Conservation (phyloP, 371 early-diverging fungal genomes). For the Mucor plumbeus region DNA sequence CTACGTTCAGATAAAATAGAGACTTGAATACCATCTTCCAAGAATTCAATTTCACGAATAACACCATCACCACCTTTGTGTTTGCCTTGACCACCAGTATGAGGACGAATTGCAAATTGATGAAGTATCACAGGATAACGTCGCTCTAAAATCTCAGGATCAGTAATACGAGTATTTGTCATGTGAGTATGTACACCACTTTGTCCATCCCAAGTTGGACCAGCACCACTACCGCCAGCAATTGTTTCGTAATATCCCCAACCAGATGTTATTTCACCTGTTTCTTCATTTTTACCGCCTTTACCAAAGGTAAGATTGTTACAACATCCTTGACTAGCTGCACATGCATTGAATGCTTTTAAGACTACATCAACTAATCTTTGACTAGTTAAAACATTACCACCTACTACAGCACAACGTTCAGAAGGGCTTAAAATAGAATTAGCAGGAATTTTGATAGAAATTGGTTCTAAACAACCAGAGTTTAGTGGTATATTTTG, state of each 20-base stretch:
- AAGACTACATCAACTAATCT: constrained; percentile 92
- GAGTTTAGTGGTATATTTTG: constrained; percentile 94
- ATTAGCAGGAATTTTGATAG: constrained; percentile 76
- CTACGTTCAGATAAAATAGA: constrained; percentile 94
- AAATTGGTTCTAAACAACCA: constrained; percentile 90
- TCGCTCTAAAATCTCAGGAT: constrained; percentile 93
- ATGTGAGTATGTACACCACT: constrained; percentile 86
- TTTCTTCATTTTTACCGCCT: constrained; percentile 60
- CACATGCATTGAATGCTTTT: constrained; percentile 88
- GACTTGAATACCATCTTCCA: constrained; percentile 75
- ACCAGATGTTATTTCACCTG: constrained; percentile 60
- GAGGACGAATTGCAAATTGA: constrained; percentile 78
- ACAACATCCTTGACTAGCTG: constrained; percentile 94
- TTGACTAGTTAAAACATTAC: constrained; percentile 96
- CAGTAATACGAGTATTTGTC: constrained; percentile 97
- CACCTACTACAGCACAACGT: constrained; percentile 93
- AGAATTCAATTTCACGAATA: constrained; percentile 83
- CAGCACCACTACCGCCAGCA: constrained; percentile 86
- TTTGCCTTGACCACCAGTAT: constrained; percentile 85
- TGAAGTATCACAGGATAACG: constrained; percentile 93
- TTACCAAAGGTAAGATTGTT: constrained; percentile 97
- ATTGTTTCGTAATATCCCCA: constrained; percentile 98
- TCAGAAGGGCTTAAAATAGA: constrained; percentile 83
- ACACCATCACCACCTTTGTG: constrained; percentile 90
- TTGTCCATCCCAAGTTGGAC: constrained; percentile 89